Conservation (phyloP, 1,284 basidiomycete genomes). For the Apiotrichum akiyoshidainum region DNA sequence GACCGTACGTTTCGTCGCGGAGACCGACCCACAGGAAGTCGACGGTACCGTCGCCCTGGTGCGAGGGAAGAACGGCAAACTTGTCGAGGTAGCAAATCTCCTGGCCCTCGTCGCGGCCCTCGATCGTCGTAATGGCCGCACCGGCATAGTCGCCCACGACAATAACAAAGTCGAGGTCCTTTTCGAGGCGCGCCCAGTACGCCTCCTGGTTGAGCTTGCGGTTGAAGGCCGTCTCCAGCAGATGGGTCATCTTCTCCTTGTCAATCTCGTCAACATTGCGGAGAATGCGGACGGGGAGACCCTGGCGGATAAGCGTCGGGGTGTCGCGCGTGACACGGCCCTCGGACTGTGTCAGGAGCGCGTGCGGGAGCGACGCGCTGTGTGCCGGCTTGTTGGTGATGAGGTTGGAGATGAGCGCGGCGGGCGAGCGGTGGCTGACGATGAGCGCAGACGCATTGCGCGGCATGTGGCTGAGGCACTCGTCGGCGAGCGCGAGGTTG, state of each 20-base stretch:
- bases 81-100: conserved; percentile 93
- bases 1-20: conserved; percentile 96
- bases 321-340: conserved; percentile 82
- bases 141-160: conserved; percentile 95
- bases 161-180: conserved; percentile 84
- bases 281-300: conserved; percentile 79
- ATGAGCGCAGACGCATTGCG: conserved; percentile 87
- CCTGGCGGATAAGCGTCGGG: conserved; percentile 86
- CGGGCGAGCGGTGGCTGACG: conserved; percentile 94
- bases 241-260: conserved; percentile 66
- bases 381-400: conserved; percentile 98
- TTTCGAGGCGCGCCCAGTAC: conserved; percentile 76
- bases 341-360: conserved; percentile 73
- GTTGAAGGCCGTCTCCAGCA: conserved; percentile 85
- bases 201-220: conserved; percentile 67
- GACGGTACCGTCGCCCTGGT: conserved; percentile 97
- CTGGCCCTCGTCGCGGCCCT: conserved; percentile 50
- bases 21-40: conserved; percentile 99
- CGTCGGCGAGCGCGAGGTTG: conserved; percentile 81
- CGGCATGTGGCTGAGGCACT: conserved; percentile 90
- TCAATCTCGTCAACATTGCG: conserved; percentile 65
- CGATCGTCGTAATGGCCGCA: conserved; percentile 89
- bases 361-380: conserved; percentile 89
- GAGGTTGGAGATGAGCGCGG: conserved; percentile 90
- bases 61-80: conserved; percentile 88